Conservation (phyloP, 2,329 filamentous ascomycete species). For the Colletotrichum orbiculare region DNA sequence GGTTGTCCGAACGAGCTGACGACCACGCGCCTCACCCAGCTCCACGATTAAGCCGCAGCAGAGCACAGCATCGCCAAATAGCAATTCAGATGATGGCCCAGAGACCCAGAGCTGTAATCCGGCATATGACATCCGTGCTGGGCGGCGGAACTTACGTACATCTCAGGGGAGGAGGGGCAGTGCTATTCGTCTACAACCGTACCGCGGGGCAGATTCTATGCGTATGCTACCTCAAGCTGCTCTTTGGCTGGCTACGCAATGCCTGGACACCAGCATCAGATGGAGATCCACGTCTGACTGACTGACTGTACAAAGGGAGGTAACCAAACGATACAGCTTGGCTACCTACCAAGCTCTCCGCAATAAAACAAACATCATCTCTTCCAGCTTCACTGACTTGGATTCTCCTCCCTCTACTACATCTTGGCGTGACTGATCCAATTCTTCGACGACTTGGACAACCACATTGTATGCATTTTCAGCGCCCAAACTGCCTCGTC, state of each 20-base stretch:
- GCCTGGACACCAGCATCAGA: too few relatives aligned
- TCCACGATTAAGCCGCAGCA: slow-evolving; percentile 23
- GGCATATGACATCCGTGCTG: slow-evolving; percentile 16
- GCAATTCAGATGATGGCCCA: background rate
- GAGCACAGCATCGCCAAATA: background rate
- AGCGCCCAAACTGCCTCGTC: slow-evolving; percentile 25
- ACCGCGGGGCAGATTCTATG: slow-evolving; percentile 11
- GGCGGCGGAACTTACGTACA: slow-evolving; percentile 9
- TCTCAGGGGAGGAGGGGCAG: slow-evolving; percentile 25
- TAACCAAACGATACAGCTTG: background rate
- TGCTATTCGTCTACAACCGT: slow-evolving; percentile 14
- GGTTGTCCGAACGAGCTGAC: slow-evolving; percentile 20
- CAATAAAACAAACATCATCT: slow-evolving; percentile 15
- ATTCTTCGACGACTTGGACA: background rate
- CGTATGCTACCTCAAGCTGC: slow-evolving; percentile 9
- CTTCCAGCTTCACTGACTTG: background rate
- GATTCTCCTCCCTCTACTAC: background rate
- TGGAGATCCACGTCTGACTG: too few relatives aligned
- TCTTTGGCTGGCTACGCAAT: too few relatives aligned
- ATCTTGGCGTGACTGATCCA: slow-evolving; percentile 7
- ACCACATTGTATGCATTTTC: slow-evolving; percentile 31
- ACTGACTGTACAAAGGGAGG: too few relatives aligned
- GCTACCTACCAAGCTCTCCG: slow-evolving; percentile 1
- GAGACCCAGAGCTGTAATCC: slow-evolving; percentile 3
- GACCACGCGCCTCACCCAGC: slow-evolving; percentile 27